Base-by-base conservation (phyloP, 805 yeast species). In the Yarrowia porcina region DNA sequence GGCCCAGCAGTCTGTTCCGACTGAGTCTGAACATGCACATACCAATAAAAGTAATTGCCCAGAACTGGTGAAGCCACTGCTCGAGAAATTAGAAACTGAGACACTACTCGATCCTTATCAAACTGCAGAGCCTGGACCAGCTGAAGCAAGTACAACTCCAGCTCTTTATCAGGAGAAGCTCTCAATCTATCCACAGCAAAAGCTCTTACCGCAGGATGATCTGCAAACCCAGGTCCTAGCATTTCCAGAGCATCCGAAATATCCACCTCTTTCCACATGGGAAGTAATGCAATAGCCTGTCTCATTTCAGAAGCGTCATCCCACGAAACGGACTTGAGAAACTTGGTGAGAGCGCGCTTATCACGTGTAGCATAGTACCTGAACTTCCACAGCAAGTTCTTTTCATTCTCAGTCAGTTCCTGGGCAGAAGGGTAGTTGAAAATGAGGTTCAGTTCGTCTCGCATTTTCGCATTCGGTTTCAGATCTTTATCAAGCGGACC, bases 31-130 rank as follows among this genome's bases (percentile, higher is more conserved):
- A 96, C 96, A 66, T 86, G 87, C 57, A 94, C 81, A 71, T 87
- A 90, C 98, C 99, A 94, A 73, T 90, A 92, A 65, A 96, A 84
- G 70, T 82, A 90, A 70, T 86, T 91, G 0, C 96, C 94, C 41
- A 96, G 76, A 18, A 82, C 77, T 20, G 82, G 81, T 70, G 87
- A 88, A 18, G 81, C 76, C 1, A 86, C 77, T 0, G 96, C 85
- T 49, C 93, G 79, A 27, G 84, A 84, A 42, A 92, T 86, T 41
- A 94, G 76, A 70, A 93, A 91, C 60, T 83, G 82, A 2, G 79
- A 77, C 39, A 78, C 52, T 3, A 35, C 32, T 8, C 35, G n/a
- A 27, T 59, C 63, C 35, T 44, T 39, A 69, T 94, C 99, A 72
- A 90, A 90, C 68, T 89, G 87, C 36, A 93, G 81, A 0, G 97